Base-by-base conservation (phyloP, 345 rosid species). In the Brassica cretica region DNA sequence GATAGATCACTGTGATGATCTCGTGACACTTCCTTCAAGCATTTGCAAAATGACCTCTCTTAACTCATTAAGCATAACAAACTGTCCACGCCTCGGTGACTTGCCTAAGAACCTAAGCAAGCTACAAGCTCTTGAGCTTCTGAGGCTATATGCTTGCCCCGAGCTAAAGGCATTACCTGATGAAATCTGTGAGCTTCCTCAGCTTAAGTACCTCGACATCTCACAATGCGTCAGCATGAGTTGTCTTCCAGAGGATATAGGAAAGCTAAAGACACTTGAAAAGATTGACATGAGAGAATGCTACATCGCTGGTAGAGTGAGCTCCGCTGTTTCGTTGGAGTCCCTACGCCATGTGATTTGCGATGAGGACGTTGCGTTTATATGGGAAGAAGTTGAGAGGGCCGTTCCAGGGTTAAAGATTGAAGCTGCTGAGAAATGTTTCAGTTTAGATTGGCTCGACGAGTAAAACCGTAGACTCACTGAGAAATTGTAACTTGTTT, bases 201-300 rank as follows among this genome's bases (percentile, higher is more conserved):
- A 56, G 66, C 84, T 95, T 71, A 84, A 89, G 73, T 92, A 89
- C 83, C 82, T 95, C 0, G 97, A 95, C 68, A 83, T 95, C 46
- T 91, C 97, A 2, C 93, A 90, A 21, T 93, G 99, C 66, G 84
- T 93, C 16, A 87, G 78, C 69, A 18, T 95, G 80, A 67, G 56
- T 41, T 46, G 73, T 69, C 92, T 95, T 66, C 99, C 98, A 0
- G 84, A 87, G 33, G 76, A 84, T 29, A 87, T 93, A 0, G 92
- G 92, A 33, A 82, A 76, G 24, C 74, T 93, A 70, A 56, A 58
- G 19, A 85, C 70, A 58, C 82, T 95, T 64, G 96, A 90, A 82
- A 91, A 91, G 89, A 89, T 95, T 2, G 97, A 95, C 86, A 91
- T 95, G 99, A 90, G 96, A 76, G 97, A 95, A 71, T 95, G 99